Evolutionary conservation across 768 basidiomycete genomes (phyloP).

Genomic region (Kwoniella botswanensis): DNA sequence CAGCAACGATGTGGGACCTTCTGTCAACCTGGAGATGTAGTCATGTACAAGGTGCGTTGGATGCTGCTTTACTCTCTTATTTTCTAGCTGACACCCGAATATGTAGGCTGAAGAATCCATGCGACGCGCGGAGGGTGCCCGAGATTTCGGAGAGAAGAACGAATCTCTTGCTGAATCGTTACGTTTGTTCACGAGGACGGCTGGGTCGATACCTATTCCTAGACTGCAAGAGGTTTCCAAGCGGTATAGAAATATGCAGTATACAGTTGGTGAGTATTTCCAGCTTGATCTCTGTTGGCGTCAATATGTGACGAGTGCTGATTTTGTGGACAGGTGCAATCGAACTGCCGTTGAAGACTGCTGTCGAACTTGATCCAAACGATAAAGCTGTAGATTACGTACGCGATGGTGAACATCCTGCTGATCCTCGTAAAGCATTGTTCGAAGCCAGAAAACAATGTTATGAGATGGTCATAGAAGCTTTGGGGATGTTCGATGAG

Average conservation of each 20-base stretch:
- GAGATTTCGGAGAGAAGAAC: conserved; percentile 73
- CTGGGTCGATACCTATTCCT: conserved; percentile 79
- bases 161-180: conserved; percentile 84
- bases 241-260: conserved; percentile 85
- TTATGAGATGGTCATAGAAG: conserved; percentile 82
- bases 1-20: conserved; percentile 96
- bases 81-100: conserved; percentile 1
- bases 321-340: conserved; percentile 68
- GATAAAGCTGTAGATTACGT: conserved; percentile 68
- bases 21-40: conserved; percentile 97
- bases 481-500: conserved; percentile 78
- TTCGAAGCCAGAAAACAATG: conserved; percentile 72
- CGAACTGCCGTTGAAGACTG: conserved; percentile 82
- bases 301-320: neutral
- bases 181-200: conserved; percentile 84
- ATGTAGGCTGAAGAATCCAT: conserved; percentile 87
- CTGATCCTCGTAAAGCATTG: conserved; percentile 67
- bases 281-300: too few species aligned
- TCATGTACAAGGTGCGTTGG: conserved; percentile 82
- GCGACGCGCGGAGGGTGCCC: conserved; percentile 82
- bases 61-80: neutral
- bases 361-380: conserved; percentile 75
- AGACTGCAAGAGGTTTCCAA: conserved; percentile 82
- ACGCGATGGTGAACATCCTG: conserved; percentile 66
- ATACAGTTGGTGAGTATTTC: conserved; percentile 70